These are phyloP conservation scores for Gracilariopsis chorda DNA, from an alignment of 23 red algal genomes.

Conservation along the genomic window DNA sequence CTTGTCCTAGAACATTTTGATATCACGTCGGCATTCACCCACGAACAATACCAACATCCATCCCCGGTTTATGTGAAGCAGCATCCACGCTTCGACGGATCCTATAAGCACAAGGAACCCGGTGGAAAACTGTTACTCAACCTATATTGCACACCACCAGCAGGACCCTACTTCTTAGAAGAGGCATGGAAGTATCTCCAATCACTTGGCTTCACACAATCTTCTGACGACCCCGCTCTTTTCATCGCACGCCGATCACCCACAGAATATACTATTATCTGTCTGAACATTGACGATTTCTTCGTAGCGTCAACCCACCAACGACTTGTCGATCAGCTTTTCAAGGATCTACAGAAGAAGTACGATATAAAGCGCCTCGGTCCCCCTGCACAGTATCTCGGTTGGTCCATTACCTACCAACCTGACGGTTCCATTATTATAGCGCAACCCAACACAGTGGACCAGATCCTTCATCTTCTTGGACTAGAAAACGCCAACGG, in stretches of 20 bases:
- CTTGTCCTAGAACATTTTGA: background rate
- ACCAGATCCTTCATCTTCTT: background rate
- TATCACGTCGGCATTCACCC: background rate
- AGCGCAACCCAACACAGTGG: background rate
- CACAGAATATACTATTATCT: conserved; percentile 1
- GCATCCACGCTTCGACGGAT: background rate
- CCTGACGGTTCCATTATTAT: background rate
- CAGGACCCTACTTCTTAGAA: background rate
- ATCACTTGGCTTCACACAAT: background rate
- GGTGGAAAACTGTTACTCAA: background rate
- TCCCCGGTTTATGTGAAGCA: background rate
- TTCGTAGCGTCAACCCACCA: background rate
- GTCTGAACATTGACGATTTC: background rate
- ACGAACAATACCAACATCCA: conserved; percentile 1
- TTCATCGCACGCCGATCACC: background rate
- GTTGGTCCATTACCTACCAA: background rate
- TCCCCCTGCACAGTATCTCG: background rate
- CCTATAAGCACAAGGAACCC: background rate
- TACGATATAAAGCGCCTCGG: background rate
- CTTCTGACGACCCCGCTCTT: background rate
- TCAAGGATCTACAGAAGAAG: background rate
- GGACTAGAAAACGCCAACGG: background rate
- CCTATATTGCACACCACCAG: background rate
- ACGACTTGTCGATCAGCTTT: background rate
- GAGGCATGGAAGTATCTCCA: too few species aligned